Evolutionary conservation across 305 asterid species (phyloP).

Genomic region (Petunia hybrid): DNA sequence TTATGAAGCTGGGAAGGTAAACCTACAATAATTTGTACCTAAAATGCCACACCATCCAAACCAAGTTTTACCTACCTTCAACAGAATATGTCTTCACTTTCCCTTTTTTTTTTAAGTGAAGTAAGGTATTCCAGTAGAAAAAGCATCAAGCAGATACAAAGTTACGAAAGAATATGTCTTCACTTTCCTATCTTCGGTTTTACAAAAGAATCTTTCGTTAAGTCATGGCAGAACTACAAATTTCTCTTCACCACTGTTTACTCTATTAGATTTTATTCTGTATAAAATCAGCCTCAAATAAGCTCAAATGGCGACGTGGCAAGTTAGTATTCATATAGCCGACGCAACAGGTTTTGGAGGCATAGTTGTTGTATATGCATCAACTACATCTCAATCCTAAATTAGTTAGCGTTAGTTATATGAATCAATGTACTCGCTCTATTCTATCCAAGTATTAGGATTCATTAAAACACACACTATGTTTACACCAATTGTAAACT

Average conservation of each 20-base stretch:
- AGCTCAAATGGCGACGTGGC: too few relatives aligned
- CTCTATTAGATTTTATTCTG: neutral
- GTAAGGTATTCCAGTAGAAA: neutral
- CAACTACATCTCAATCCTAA: neutral
- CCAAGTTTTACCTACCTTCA: neutral
- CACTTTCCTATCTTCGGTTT: too few relatives aligned
- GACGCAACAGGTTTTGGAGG: too few relatives aligned
- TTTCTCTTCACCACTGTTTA: neutral
- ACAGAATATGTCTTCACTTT: neutral
- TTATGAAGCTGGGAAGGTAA: neutral
- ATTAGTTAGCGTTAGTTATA: neutral
- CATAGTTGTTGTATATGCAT: neutral
- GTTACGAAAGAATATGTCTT: too few relatives aligned
- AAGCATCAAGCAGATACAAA: too few relatives aligned
- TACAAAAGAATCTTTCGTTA: too few relatives aligned
- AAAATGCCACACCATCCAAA: neutral
- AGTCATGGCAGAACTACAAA: neutral
- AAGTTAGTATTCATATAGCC: too few relatives aligned
- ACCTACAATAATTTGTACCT: neutral
- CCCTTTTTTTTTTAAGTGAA: neutral
- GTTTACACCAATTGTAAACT: neutral
- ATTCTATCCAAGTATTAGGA: neutral
- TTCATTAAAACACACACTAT: neutral
- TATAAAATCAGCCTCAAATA: too few relatives aligned
- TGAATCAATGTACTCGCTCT: neutral